phyloP scores from a whole-genome alignment of 2,329 filamentous ascomycete species.

The Talaromyces albobiverticillius region DNA sequence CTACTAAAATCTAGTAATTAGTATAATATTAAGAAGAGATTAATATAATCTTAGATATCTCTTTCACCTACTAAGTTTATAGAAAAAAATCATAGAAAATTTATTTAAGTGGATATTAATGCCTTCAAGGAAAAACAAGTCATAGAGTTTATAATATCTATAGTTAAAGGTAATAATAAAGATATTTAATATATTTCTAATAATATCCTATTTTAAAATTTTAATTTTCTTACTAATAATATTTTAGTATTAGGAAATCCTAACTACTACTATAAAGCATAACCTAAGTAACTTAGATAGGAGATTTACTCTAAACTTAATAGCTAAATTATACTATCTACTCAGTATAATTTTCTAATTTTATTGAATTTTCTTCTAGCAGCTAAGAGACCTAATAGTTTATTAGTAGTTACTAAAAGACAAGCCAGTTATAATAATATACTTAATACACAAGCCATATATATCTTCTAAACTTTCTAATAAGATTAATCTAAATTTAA shows the following conservation, averaged over 20 bases:
- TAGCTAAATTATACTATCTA: slow-evolving; percentile 28
- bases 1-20: slow-evolving; percentile 13
- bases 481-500: not conserved
- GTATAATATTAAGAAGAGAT: slow-evolving; percentile 26
- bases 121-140: slow-evolving; percentile 37
- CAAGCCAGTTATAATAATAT: not conserved
- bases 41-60: slow-evolving; percentile 31
- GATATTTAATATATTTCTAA: slow-evolving; percentile 23
- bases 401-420: not conserved
- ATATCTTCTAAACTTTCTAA: not conserved
- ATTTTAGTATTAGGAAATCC: slow-evolving; percentile 24
- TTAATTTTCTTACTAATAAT: slow-evolving; percentile 34
- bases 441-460: not conserved
- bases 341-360: slow-evolving; percentile 26
- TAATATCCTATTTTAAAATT: slow-evolving; percentile 33
- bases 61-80: slow-evolving; percentile 37
- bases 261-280: slow-evolving; percentile 30
- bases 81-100: slow-evolving; percentile 26
- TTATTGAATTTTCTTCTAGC: slow-evolving; percentile 43
- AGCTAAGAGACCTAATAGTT: slow-evolving; percentile 1
- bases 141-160: slow-evolving; percentile 30
- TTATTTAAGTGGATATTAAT: slow-evolving; percentile 24
- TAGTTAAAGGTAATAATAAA: slow-evolving; percentile 22
- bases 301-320: slow-evolving; percentile 16
- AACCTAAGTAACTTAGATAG: slow-evolving; percentile 6